phyloP scores from a whole-genome alignment of 2,329 filamentous ascomycete genomes.

The Dryadomyces sulphureus region DNA sequence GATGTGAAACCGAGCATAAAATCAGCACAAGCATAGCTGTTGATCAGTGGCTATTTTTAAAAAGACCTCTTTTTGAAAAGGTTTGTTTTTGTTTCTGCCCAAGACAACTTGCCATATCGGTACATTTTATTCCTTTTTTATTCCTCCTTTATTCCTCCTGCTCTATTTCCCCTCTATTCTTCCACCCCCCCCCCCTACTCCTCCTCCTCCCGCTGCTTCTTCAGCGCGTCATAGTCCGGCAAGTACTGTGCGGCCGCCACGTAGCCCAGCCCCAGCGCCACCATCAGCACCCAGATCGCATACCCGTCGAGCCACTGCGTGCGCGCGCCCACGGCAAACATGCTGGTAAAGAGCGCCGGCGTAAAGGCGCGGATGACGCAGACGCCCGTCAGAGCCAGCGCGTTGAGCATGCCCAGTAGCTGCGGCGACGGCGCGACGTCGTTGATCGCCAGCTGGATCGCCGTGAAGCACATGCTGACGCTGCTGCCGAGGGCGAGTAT shows the following conservation, averaged over 20 bases:
- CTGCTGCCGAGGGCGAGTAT: constrained; percentile 41
- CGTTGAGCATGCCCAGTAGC: constrained; percentile 58
- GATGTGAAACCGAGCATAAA: background rate
- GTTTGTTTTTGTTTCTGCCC: no score
- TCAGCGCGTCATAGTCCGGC: constrained; percentile 20
- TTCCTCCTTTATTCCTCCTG: background rate
- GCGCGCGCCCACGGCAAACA: constrained; percentile 54
- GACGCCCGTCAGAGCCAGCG: constrained; percentile 45
- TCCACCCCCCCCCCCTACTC: background rate
- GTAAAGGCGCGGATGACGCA: constrained; percentile 50
- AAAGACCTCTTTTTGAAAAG: no score
- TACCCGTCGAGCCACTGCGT: constrained; percentile 49
- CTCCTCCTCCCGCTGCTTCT: constrained; percentile 6
- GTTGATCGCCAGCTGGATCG: constrained; percentile 58
- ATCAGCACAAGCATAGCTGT: background rate
- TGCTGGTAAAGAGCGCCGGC: constrained; percentile 48
- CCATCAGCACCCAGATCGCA: constrained; percentile 46
- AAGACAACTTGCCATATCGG: no score
- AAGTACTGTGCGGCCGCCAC: constrained; percentile 18
- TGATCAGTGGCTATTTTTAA: no score
- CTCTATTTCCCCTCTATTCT: background rate
- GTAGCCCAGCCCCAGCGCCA: constrained; percentile 21
- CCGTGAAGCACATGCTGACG: constrained; percentile 56
- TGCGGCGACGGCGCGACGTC: constrained; percentile 52
- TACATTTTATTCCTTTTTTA: no score